Percentiles rank a stretch among this genome's conserved stretches.
Conservation (phyloP, 108 stramenopile genomes). For the Skeletonema grethae region DNA sequence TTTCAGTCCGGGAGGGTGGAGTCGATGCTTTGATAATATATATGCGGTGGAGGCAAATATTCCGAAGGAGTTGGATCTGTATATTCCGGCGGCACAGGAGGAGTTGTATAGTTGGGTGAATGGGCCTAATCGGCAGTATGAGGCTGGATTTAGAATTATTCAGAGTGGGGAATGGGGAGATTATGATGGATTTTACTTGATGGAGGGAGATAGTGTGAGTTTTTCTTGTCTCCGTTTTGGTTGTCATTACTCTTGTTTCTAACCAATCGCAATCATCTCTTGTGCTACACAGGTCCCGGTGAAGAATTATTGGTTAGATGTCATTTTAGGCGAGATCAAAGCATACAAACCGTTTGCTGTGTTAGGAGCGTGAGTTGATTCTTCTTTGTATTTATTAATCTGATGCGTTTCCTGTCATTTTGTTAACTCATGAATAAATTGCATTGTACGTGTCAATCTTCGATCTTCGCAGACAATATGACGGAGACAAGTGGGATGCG, state of each 20-base stretch:
- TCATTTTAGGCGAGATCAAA: slow-evolving; percentile 55
- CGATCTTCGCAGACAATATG: background rate
- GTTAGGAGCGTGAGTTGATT: slow-evolving; percentile 49
- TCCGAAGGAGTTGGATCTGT: slow-evolving; percentile 52
- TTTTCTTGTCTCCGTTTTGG: too few relatives aligned
- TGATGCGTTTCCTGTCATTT: too few relatives aligned
- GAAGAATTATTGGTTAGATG: slow-evolving; percentile 70
- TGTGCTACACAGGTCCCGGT: slow-evolving; percentile 37
- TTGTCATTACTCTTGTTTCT: too few relatives aligned
- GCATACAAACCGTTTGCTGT: slow-evolving; percentile 59
- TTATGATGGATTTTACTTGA: slow-evolving; percentile 70
- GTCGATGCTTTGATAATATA: slow-evolving; percentile 63
- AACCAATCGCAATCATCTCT: too few relatives aligned
- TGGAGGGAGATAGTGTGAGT: slow-evolving; percentile 64
- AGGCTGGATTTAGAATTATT: slow-evolving; percentile 65
- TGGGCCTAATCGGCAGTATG: slow-evolving; percentile 74
- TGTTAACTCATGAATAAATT: too few relatives aligned
- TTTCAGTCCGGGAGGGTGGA: slow-evolving; percentile 65
- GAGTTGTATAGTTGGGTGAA: slow-evolving; percentile 77
- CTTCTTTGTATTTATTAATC: too few relatives aligned
- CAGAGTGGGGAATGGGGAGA: slow-evolving; percentile 67
- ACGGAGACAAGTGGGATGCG: slow-evolving; percentile 75
- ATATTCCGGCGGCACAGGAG: slow-evolving; percentile 55
- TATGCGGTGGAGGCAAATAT: slow-evolving; percentile 71
- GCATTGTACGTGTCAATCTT: too few relatives aligned